Conservation (phyloP, 441 rosid species). For the Gossypium gossypioides region DNA sequence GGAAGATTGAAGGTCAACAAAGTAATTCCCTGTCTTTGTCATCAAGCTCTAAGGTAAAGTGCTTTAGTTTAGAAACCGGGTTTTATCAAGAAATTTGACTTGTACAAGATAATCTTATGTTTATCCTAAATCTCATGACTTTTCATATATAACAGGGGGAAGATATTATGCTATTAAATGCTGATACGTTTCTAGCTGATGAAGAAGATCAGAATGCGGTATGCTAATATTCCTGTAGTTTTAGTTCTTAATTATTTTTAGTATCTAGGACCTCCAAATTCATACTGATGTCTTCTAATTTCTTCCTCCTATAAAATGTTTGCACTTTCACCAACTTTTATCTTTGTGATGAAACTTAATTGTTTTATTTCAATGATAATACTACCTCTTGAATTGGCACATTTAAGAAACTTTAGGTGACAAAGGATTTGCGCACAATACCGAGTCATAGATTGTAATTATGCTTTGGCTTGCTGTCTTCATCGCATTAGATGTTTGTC, state of each 20-base stretch:
- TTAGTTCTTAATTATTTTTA: constrained; percentile 15
- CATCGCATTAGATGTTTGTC: background rate
- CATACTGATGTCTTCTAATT: background rate
- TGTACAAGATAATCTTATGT: constrained; percentile 12
- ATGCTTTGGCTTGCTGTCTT: background rate
- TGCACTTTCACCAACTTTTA: background rate
- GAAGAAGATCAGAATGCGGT: constrained; percentile 23
- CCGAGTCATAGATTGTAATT: background rate
- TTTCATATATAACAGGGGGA: constrained; percentile 25
- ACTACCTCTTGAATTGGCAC: background rate
- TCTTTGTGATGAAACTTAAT: background rate
- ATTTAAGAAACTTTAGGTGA: background rate
- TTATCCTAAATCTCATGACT: constrained; percentile 14
- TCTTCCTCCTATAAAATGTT: background rate
- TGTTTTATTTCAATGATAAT: background rate
- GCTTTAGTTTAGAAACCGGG: constrained; percentile 9
- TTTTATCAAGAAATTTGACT: constrained; percentile 10
- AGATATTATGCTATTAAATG: constrained; percentile 25
- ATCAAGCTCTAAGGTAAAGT: constrained; percentile 28
- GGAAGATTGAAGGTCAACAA: constrained; percentile 27
- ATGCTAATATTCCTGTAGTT: constrained; percentile 27
- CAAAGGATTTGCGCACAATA: background rate
- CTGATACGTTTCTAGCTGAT: constrained; percentile 17
- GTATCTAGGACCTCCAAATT: background rate
- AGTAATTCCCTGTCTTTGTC: constrained; percentile 26